Evolutionary conservation across 805 yeast genomes (phyloP), one percentile per base, ranked within the genome.

Genomic region (Candida oleophila): DNA sequence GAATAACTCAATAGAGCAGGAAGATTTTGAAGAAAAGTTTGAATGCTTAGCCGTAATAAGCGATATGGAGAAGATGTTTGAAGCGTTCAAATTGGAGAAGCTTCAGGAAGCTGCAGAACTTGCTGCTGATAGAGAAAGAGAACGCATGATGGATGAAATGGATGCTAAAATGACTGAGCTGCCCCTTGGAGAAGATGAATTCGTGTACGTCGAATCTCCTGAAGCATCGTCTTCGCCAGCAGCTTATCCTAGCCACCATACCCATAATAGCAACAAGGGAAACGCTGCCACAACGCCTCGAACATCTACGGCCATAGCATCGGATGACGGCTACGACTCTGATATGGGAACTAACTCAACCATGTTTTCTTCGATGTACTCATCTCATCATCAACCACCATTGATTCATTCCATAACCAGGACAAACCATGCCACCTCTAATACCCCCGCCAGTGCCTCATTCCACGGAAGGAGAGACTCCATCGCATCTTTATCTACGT

Each of bases 21-120:
- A 78, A 30, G 87, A 85, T 55, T 72, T 76, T 16, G 76, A 78
- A 37, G 78, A 78, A 11, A 81, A 82, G 46, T 76, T 80, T 65
- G 89, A 85, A 57, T 84, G 89, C 53, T 69, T 85, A 45, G 80
- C 81, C 0, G 83, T 83, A 25, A 80, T 85, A 22, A 74, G 75
- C 49, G 90, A 85, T 53, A 83, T 85, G 64, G 90, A 85, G 56
- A 77, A 81, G 53, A 85, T 85, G 89, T 85, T 82, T 60, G 84
- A 82, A 40, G 76, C 81, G 0, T 71, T 62, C 54, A 71, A 69
- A 49, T 51, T 68, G 35, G 76, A 72, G 43, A 60, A 56, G 37
- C 57, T 62, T 7, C 60, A 55, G 39, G 56, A 60, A 36, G 49
- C 50, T 9, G 53, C 56, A 2, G 43, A 41, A 30, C 16, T 32